A percentile compares a stretch with the other conserved stretches of the same genome.
Conservation (phyloP, 805 yeast species). For the Candida sithepensis region DNA sequence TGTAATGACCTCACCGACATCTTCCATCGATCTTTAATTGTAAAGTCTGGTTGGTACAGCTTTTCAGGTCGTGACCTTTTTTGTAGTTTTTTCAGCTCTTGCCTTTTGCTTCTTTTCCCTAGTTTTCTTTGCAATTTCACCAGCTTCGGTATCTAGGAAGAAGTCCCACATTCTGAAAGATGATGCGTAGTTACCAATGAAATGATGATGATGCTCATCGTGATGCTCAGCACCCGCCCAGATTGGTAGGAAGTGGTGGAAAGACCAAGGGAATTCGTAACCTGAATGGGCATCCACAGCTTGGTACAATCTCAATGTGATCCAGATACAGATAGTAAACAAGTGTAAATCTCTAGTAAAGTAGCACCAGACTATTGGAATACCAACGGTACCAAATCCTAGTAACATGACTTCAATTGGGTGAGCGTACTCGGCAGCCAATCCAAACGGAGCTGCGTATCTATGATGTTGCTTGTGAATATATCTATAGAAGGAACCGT, state of each 20-base stretch:
- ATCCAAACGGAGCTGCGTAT: constrained; percentile 96
- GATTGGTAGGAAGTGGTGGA: constrained; percentile 87
- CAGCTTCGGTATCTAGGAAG: constrained; percentile 84
- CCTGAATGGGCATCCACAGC: constrained; percentile 98
- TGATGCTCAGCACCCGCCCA: constrained; percentile 99
- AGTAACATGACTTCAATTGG: constrained; percentile 88
- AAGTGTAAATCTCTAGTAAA: constrained; percentile 76
- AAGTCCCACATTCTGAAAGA: constrained; percentile 97
- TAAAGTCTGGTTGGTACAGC: too few relatives aligned
- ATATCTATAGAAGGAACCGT: constrained; percentile 83
- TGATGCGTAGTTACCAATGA: constrained; percentile 92
- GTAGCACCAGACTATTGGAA: constrained; percentile 82
- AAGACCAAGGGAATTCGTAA: constrained; percentile 95
- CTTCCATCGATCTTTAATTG: too few relatives aligned
- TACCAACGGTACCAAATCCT: constrained; percentile 95
- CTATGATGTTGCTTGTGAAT: constrained; percentile 98
- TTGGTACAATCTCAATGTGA: constrained; percentile 82
- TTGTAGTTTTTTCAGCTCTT: constrained; percentile 44
- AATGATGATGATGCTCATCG: constrained; percentile 94
- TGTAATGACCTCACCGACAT: too few relatives aligned
- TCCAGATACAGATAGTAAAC: constrained; percentile 88
- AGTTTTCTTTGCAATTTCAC: constrained; percentile 69
- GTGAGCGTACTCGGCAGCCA: constrained; percentile 97
- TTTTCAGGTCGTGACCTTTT: constrained; percentile 1
- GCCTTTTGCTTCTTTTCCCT: constrained; percentile 64